Percentiles rank a stretch among this genome's conserved stretches.
Conservation (phyloP, 805 yeast genomes). For the Zygosaccharomyces bailii region DNA sequence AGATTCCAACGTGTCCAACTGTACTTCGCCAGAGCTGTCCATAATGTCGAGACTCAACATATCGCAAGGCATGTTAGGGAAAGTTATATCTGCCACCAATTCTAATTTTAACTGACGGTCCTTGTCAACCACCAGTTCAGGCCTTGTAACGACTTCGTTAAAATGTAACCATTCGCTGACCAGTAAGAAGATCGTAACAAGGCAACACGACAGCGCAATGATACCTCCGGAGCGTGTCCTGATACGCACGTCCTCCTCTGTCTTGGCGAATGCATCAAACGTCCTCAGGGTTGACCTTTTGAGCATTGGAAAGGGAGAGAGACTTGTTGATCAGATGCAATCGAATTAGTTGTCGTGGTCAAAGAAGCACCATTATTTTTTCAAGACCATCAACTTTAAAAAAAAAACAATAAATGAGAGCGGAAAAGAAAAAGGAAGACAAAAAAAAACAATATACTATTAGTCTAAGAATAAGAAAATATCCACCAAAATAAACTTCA, state of each 20-base stretch:
- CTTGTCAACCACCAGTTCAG: conserved; percentile 86
- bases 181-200: conserved; percentile 59
- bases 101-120: conserved; percentile 71
- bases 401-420: background rate
- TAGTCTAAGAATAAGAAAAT: background rate
- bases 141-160: conserved; percentile 61
- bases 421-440: background rate
- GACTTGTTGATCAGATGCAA: background rate
- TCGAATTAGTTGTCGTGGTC: background rate
- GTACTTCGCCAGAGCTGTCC: conserved; percentile 85
- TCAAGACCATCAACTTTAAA: background rate
- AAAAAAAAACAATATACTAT: background rate
- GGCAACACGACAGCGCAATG: conserved; percentile 68
- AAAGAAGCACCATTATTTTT: background rate
- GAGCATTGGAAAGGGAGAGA: conserved; percentile 11
- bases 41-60: conserved; percentile 75
- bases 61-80: conserved; percentile 85
- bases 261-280: conserved; percentile 88
- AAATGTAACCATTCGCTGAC: conserved; percentile 76
- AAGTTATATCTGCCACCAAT: conserved; percentile 75
- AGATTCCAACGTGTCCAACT: conserved; percentile 62
- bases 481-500: background rate
- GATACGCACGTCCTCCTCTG: conserved; percentile 89
- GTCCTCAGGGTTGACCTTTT: conserved; percentile 42
- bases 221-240: conserved; percentile 88